phyloP scores from a whole-genome alignment of 2,329 filamentous ascomycete species.

The Amauroascus verrucosus region DNA sequence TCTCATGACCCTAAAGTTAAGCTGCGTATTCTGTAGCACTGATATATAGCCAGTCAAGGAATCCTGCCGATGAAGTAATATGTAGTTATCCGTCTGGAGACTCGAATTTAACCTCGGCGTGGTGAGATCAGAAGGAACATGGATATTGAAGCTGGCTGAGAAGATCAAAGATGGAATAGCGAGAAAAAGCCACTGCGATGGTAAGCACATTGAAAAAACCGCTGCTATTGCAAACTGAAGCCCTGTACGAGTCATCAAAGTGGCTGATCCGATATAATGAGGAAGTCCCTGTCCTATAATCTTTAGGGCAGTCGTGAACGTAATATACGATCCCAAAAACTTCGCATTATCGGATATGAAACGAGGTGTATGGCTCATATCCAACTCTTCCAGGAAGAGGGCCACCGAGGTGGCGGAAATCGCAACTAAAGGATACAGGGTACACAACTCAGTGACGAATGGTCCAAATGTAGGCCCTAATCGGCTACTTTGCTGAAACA shows the following conservation, averaged over 20 bases:
- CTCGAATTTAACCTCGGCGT: constrained; percentile 55
- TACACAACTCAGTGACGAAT: constrained; percentile 60
- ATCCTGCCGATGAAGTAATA: constrained; percentile 69
- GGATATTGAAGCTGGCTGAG: constrained; percentile 61
- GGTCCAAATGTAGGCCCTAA: constrained; percentile 66
- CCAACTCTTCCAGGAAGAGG: constrained; percentile 50
- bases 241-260: constrained; percentile 60
- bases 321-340: constrained; percentile 55
- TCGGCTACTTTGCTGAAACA: constrained; percentile 55
- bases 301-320: constrained; percentile 47
- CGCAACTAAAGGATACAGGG: constrained; percentile 58
- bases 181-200: constrained; percentile 57
- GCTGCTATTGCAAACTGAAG: constrained; percentile 58
- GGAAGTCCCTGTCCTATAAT: constrained; percentile 34
- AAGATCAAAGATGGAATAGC: constrained; percentile 57
- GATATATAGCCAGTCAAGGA: constrained; percentile 88
- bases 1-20: constrained; percentile 69
- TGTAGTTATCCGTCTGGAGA: constrained; percentile 57
- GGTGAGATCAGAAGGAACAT: constrained; percentile 54
- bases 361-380: constrained; percentile 46
- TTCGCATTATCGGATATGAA: constrained; percentile 54
- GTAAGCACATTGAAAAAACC: constrained; percentile 55
- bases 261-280: constrained; percentile 48
- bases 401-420: constrained; percentile 55
- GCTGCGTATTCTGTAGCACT: constrained; percentile 63